Evolutionary conservation across 75 land plant genomes (phyloP).

Genomic region (Pseudotsuga menziesii): DNA sequence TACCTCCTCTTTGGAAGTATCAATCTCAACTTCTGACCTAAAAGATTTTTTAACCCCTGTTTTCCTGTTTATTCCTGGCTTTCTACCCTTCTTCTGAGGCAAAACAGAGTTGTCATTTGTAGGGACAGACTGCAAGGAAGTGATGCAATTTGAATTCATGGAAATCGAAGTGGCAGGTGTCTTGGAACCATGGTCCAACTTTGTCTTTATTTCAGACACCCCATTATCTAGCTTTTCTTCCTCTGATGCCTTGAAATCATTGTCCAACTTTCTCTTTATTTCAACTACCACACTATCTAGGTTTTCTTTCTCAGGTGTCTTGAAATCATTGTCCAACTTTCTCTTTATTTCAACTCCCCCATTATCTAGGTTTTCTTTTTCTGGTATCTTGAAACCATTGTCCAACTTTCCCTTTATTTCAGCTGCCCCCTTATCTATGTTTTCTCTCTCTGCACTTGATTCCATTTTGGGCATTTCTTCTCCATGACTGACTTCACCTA

Average conservation of each 20-base stretch:
- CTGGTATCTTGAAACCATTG: not conserved
- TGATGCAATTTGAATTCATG: not conserved
- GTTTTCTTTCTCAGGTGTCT: conserved; percentile 1
- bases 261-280: not conserved
- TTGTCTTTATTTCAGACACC: not conserved
- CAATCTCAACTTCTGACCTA: not conserved
- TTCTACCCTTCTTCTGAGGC: conserved; percentile 5
- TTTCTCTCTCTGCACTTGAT: conserved; percentile 4
- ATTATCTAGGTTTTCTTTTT: conserved; percentile 3
- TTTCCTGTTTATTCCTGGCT: not conserved
- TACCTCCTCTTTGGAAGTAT: not conserved
- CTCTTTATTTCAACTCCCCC: not conserved
- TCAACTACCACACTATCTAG: not conserved
- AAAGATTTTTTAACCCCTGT: not conserved
- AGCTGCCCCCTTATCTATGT: not conserved
- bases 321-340: not conserved
- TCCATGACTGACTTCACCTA: not conserved
- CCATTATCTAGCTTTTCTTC: conserved; percentile 1
- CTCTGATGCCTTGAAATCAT: not conserved
- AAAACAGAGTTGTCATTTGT: conserved; percentile 4
- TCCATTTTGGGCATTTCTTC: not conserved
- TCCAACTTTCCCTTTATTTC: not conserved
- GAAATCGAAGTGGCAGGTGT: not conserved
- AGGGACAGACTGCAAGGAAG: conserved; percentile 1
- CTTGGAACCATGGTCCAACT: not conserved